Conservation (phyloP, 192 early-diverging fungal genomes). For the Rhizoclosmatium sp. region DNA sequence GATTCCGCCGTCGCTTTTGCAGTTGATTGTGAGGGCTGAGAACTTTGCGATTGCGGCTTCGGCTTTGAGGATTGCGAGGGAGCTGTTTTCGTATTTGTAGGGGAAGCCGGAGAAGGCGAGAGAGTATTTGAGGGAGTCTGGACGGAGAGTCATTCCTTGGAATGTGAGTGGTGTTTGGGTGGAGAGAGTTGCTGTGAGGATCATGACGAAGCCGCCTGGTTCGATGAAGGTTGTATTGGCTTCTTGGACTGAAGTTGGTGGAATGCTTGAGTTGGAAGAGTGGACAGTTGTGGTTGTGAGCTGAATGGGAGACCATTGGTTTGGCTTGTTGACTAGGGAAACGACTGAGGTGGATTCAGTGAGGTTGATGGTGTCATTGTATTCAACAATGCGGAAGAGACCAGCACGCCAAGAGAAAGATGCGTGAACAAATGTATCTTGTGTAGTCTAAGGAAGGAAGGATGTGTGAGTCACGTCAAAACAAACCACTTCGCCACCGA, state of each 20-base stretch:
- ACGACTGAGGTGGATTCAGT: not conserved
- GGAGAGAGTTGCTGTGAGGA: not conserved
- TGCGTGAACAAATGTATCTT: not conserved
- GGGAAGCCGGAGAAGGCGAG: not conserved
- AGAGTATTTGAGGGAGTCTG: not conserved
- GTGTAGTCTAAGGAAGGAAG: not conserved
- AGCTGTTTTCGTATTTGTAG: not conserved
- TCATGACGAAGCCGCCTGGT: not conserved
- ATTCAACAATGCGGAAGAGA: not conserved
- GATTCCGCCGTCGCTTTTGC: not conserved
- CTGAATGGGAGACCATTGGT: not conserved
- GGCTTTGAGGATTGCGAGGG: not conserved
- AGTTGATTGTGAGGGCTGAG: not conserved
- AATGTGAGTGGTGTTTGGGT: not conserved
- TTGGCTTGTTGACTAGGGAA: not conserved
- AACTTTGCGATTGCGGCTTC: not conserved
- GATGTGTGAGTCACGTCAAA: not conserved
- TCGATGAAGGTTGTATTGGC: not conserved
- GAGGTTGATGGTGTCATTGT: not conserved
- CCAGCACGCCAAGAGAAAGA: not conserved
- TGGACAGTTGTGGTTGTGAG: not conserved
- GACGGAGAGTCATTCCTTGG: not conserved
- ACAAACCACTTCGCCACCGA: too few species aligned
- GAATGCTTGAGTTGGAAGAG: too few species aligned
- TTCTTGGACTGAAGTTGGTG: not conserved